Conservation (phyloP, 495 filamentous ascomycete genomes). For the Penicillium turbatum region DNA sequence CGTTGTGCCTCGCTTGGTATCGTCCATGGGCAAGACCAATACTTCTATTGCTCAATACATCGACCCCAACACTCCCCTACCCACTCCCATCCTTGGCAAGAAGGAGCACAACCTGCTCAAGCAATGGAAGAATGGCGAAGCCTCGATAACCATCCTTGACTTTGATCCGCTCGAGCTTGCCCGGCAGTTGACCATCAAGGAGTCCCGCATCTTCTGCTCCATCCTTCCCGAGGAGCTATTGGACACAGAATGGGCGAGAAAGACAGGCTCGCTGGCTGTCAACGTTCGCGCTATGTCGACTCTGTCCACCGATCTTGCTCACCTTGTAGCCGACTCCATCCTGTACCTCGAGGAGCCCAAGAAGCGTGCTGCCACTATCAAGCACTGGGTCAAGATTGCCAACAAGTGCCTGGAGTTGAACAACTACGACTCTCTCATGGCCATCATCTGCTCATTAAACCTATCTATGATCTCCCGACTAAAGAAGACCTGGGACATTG, state of each 20-base stretch:
- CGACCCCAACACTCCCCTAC: constrained; percentile 66
- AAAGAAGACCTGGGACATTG: constrained; percentile 87
- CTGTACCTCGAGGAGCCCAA: constrained; percentile 82
- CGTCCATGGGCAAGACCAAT: constrained; percentile 83
- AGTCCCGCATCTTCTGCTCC: constrained; percentile 87
- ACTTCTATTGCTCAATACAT: constrained; percentile 65
- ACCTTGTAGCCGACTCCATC: constrained; percentile 94
- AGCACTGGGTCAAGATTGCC: constrained; percentile 98
- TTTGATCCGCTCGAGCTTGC: constrained; percentile 92
- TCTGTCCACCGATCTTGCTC: constrained; percentile 84
- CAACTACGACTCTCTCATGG: constrained; percentile 97
- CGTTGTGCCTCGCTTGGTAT: constrained; percentile 80
- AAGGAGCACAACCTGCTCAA: constrained; percentile 70
- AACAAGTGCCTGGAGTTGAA: constrained; percentile 80
- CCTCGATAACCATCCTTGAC: constrained; percentile 72
- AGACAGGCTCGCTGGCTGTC: constrained; percentile 68
- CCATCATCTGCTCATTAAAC: constrained; percentile 90
- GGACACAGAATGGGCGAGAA: constrained; percentile 89
- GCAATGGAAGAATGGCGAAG: constrained; percentile 68
- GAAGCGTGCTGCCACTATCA: constrained; percentile 84
- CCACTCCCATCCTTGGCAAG: constrained; percentile 64
- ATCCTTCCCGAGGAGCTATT: constrained; percentile 94
- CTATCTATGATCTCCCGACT: constrained; percentile 89
- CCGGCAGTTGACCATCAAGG: constrained; percentile 88
- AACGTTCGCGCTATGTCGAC: constrained; percentile 95